These are phyloP conservation scores for Excoecaria cochinchinensis DNA, from an alignment of 345 rosid species.

Conservation along the genomic window DNA sequence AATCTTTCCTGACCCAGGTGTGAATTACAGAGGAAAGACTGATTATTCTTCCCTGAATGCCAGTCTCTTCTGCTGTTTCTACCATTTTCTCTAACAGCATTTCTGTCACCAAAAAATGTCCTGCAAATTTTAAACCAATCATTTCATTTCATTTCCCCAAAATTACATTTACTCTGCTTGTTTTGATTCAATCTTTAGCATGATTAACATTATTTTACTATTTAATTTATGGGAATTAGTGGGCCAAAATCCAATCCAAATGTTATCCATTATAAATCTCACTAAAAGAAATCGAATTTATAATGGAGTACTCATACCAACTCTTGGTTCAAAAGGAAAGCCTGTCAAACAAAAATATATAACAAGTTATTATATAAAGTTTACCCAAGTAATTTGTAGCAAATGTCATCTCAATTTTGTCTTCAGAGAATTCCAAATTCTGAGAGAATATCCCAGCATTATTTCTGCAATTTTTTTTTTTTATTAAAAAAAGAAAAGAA, in stretches of 20 bases:
- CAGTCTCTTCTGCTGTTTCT: constrained; percentile 66
- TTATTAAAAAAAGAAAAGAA: neutral
- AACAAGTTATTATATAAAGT: neutral
- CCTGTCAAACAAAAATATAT: too few species aligned
- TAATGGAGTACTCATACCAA: too few species aligned
- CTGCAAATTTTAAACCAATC: constrained; percentile 41
- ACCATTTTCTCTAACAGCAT: constrained; percentile 73
- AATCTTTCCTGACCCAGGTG: constrained; percentile 71
- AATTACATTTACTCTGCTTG: too few species aligned
- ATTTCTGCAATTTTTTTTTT: constrained; percentile 51
- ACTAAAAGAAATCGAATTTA: too few species aligned
- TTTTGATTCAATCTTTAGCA: too few species aligned
- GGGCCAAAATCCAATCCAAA: too few species aligned
- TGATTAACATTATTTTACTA: too few species aligned
- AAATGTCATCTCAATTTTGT: constrained; percentile 91
- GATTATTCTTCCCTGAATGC: constrained; percentile 80
- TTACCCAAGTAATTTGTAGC: constrained; percentile 89
- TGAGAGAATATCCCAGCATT: constrained; percentile 86
- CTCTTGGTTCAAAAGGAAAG: neutral
- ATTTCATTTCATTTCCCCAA: neutral
- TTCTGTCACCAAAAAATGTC: constrained; percentile 84
- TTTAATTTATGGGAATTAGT: too few species aligned
- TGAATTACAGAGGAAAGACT: constrained; percentile 93
- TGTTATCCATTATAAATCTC: too few species aligned
- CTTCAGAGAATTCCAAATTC: constrained; percentile 87